Evolutionary conservation across 768 basidiomycete genomes (phyloP).

Genomic region (Suillus variegatus): DNA sequence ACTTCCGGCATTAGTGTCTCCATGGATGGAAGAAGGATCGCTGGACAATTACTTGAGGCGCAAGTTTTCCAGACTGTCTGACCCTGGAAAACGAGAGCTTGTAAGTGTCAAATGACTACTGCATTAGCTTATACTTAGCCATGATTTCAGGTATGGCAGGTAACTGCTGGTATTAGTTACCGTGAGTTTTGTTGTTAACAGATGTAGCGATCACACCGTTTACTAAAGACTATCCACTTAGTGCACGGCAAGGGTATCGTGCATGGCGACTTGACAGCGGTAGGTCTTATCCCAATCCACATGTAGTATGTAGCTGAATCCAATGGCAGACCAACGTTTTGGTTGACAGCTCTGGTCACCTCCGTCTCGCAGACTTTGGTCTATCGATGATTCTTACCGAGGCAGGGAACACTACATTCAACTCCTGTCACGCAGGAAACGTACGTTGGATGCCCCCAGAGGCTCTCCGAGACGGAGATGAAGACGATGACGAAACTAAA

Average conservation of each 20-base stretch:
- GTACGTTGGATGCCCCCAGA: constrained; percentile 20
- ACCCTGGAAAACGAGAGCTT: background rate
- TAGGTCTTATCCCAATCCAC: constrained; percentile 15
- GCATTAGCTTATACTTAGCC: background rate
- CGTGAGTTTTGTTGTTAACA: constrained; percentile 6
- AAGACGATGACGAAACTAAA: background rate
- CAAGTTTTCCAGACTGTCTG: background rate
- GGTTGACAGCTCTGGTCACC: constrained; percentile 31
- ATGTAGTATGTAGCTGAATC: constrained; percentile 1
- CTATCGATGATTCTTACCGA: constrained; percentile 34
- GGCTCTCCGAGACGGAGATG: constrained; percentile 3
- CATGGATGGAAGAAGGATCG: constrained; percentile 31
- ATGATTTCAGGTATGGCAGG: constrained; percentile 5
- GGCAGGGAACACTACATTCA: constrained; percentile 28
- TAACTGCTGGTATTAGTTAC: constrained; percentile 23
- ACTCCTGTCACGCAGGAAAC: constrained; percentile 10
- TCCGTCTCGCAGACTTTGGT: constrained; percentile 40
- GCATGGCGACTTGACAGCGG: constrained; percentile 49
- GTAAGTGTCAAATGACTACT: background rate
- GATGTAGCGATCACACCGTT: too few species aligned
- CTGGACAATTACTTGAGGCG: constrained; percentile 14
- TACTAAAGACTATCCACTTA: background rate
- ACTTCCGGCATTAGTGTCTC: constrained; percentile 23
- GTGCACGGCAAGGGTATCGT: constrained; percentile 30
- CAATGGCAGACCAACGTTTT: constrained; percentile 35